Evolutionary conservation across 2,329 filamentous ascomycete genomes (phyloP), one percentile per base, ranked within the genome.

Genomic region (Xylariaceae sp.): DNA sequence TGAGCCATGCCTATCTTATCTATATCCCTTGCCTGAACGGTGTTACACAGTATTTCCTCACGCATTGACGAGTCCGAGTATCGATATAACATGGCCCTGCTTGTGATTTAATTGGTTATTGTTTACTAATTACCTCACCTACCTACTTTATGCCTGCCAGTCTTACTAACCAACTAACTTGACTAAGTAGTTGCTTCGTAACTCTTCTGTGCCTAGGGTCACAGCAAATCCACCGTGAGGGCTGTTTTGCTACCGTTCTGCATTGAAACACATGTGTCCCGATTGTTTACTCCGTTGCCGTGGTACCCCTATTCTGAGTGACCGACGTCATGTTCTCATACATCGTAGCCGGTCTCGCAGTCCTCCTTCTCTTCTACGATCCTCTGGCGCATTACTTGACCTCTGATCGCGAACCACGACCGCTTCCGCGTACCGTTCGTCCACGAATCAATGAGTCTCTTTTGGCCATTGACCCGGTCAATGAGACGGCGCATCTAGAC

Each of bases 391-490:
- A 76, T 50, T 67, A 75, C 61, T 63, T 78, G 44, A 75, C 69
- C 17, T 67, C 65, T 9, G 62, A 60, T 13, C 58, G 65, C 15
- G 62, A 58, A 64, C 59, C 66, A 54, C 62, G 64, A 30, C 68
- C 60, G 54, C 68, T 74, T 50, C 69, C 67, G n/a, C 73, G 71
- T 39, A 74, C 73, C 23, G 73, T 77, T 34, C 74, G 77, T 41
- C 80, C 80, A 2, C 69, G 70, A 48, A 73, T 83, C 56, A 81
- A 82, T 64, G 76, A 80, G 67, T 78, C 79, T 52, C 73, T 82
- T 41, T 70, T 83, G 55, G 81, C 81, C 17, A 69, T 82, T 51
- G 79, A 82, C 54, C 59, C 58, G 5, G 64, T 68, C 47, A 74
- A 76, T 64, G 72, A 72, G 53, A 74, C 73, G 17, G 65, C 64